A percentile compares a stretch with the other conserved stretches of the same genome.
Conservation (phyloP, 208 protist species). For the Trypanosoma mega region DNA sequence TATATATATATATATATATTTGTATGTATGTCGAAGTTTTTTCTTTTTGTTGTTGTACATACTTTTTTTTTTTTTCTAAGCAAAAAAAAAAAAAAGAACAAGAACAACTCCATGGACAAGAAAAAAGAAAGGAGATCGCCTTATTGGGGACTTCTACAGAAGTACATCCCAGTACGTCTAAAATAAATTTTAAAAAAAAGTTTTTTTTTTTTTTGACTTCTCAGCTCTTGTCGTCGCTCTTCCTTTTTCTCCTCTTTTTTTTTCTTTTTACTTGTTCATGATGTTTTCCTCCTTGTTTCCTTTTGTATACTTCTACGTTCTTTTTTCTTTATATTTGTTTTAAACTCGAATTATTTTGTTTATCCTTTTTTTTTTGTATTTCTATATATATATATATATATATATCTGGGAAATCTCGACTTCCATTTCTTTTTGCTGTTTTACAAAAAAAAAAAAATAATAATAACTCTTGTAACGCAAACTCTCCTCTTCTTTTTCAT, state of each 20-base stretch:
- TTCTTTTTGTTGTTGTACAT: not conserved
- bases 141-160: no score
- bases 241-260: not conserved
- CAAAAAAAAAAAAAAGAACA: not conserved
- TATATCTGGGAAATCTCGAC: not conserved
- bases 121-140: no score
- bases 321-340: no score
- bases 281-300: no score
- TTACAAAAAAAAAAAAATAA: no score
- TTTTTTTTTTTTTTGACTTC: constrained; percentile 14
- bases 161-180: no score
- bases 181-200: not conserved
- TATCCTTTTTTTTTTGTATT: not conserved
- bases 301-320: no score
- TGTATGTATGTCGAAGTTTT: not conserved
- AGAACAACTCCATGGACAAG: no score
- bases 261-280: not conserved
- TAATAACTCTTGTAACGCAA: constrained; percentile 16
- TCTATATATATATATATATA: constrained; percentile 7
- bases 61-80: not conserved
- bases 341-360: not conserved
- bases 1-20: not conserved
- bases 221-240: not conserved
- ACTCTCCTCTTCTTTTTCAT: constrained; percentile 2
- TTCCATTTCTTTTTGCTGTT: constrained; percentile 4